These are phyloP conservation scores for Azolla pinnata DNA, from an alignment of 75 land plant species.

Conservation along the genomic window DNA sequence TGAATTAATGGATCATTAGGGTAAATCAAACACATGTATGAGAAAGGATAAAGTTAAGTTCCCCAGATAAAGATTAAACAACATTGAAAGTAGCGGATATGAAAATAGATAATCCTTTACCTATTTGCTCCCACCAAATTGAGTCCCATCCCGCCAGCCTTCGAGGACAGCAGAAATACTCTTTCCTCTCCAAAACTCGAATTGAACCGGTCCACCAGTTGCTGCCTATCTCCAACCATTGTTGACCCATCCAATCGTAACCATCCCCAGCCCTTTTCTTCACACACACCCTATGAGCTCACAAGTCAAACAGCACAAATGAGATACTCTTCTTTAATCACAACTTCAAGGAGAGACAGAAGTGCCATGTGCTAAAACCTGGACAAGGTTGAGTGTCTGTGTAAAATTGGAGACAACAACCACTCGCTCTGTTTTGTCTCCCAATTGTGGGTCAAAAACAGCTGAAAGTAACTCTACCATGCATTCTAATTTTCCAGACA, in stretches of 20 bases:
- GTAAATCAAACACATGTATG: too few species aligned
- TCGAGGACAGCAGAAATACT: slow-evolving; percentile 38
- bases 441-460: background rate
- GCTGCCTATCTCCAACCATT: slow-evolving; percentile 22
- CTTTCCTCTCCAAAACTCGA: slow-evolving; percentile 21
- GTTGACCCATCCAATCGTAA: slow-evolving; percentile 41
- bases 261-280: slow-evolving; percentile 26
- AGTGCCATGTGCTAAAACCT: slow-evolving; percentile 25
- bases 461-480: slow-evolving; percentile 19
- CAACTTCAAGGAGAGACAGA: slow-evolving; percentile 1
- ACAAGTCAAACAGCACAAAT: too few species aligned
- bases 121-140: slow-evolving; percentile 41
- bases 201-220: slow-evolving; percentile 37
- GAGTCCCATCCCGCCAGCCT: slow-evolving; percentile 42
- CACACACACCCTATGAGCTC: slow-evolving; percentile 26
- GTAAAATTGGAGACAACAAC: slow-evolving; percentile 47
- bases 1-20: too few species aligned
- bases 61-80: too few species aligned
- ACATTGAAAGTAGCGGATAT: too few species aligned
- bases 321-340: too few species aligned
- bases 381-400: slow-evolving; percentile 35
- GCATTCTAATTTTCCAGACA: slow-evolving; percentile 35
- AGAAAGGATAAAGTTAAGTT: too few species aligned
- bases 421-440: slow-evolving; percentile 18
- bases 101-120: slow-evolving; percentile 2